These are phyloP conservation scores for Solanum dulcamara DNA, from an alignment of 257 asterid species.

Conservation along the genomic window DNA sequence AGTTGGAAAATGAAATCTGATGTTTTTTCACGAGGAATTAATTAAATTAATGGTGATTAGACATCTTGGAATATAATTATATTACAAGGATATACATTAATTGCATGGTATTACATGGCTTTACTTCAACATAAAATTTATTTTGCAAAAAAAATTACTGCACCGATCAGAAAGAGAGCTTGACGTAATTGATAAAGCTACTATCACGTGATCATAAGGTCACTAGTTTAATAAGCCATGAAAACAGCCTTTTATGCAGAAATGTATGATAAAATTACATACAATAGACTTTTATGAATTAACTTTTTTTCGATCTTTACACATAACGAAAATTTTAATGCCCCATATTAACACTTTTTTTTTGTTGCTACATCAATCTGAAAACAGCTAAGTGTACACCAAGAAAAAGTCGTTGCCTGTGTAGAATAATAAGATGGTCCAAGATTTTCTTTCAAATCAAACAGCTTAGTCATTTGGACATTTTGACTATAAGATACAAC, in stretches of 20 bases:
- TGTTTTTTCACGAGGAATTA: too few relatives aligned
- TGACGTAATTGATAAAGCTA: accelerated
- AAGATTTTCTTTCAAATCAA: background rate
- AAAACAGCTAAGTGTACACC: background rate
- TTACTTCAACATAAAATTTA: too few relatives aligned
- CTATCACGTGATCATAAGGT: too few relatives aligned
- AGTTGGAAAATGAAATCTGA: too few relatives aligned
- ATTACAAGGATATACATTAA: too few relatives aligned
- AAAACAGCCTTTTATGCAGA: too few relatives aligned
- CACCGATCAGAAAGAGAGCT: background rate
- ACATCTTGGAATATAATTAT: too few relatives aligned
- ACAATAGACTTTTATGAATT: too few relatives aligned
- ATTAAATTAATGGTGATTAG: too few relatives aligned
- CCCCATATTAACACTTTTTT: background rate
- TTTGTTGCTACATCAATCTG: background rate
- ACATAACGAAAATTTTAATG: background rate
- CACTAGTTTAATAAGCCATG: background rate
- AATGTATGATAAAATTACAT: too few relatives aligned
- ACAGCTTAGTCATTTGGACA: background rate
- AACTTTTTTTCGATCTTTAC: too few relatives aligned
- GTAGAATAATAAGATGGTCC: background rate
- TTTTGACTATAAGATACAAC: background rate
- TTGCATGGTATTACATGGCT: too few relatives aligned
- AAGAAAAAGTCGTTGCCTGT: background rate
- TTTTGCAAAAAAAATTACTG: background rate